Conservation (phyloP, 1,284 basidiomycete genomes). For the Sporisorium exsertum region DNA sequence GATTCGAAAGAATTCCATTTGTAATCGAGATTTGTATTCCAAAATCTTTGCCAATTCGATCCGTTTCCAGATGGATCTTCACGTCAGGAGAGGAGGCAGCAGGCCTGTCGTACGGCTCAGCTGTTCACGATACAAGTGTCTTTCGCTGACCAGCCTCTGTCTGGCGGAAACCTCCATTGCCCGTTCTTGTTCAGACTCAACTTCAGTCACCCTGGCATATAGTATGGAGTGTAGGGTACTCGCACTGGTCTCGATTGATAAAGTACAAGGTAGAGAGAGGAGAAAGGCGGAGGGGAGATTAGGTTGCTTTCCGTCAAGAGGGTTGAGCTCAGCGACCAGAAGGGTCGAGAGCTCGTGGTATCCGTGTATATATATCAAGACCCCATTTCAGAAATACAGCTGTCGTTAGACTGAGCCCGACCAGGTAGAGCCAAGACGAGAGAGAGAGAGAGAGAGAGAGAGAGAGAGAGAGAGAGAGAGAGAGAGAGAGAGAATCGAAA, state of each 20-base stretch:
- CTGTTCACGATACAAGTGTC: neutral
- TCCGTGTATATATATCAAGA: slow-evolving; percentile 42
- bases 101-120: slow-evolving; percentile 10
- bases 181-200: neutral
- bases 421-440: slow-evolving; percentile 6
- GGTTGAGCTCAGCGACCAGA: slow-evolving; percentile 9
- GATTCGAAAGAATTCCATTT: neutral
- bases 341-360: slow-evolving; percentile 12
- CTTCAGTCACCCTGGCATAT: neutral
- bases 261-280: slow-evolving; percentile 17
- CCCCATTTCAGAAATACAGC: slow-evolving; percentile 28
- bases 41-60: neutral
- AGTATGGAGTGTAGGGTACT: neutral
- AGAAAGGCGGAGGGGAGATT: neutral
- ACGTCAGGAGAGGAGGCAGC: no score
- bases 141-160: neutral
- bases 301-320: slow-evolving; percentile 26
- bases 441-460: slow-evolving; percentile 11
- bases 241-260: neutral
- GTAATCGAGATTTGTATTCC: slow-evolving; percentile 9
- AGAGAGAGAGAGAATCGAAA: no score
- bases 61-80: no score
- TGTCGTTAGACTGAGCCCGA: neutral
- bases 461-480: slow-evolving; percentile 6
- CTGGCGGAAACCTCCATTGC: no score